A percentile compares a stretch with the other conserved stretches of the same genome.
Evolutionary conservation across 179 eudicot species (phyloP).

Genomic region (Spinacia oleracea): DNA sequence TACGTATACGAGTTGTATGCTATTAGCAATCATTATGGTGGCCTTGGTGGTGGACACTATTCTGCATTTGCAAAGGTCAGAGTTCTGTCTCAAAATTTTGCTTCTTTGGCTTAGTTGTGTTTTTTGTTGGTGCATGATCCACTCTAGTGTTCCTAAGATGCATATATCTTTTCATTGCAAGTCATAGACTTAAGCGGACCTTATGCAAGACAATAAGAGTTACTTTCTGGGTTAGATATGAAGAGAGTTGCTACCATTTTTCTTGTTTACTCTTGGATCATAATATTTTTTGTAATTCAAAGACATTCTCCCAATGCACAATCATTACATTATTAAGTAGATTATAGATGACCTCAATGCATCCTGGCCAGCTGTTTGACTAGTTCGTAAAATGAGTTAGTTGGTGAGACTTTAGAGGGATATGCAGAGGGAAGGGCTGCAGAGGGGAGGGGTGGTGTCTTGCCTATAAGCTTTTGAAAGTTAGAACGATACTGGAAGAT

Average conservation of each 20-base stretch:
- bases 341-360: background rate
- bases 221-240: background rate
- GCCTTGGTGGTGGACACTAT: slow-evolving; percentile 98
- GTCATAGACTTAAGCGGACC: background rate
- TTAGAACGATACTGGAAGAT: background rate
- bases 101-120: background rate
- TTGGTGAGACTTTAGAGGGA: background rate
- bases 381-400: background rate
- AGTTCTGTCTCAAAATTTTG: background rate
- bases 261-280: background rate
- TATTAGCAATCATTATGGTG: slow-evolving; percentile 97
- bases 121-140: slow-evolving; percentile 3
- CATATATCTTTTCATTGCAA: background rate
- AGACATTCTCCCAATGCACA: background rate
- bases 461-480: background rate
- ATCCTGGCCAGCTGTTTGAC: background rate
- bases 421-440: background rate
- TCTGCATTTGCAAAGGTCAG: slow-evolving; percentile 94
- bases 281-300: background rate
- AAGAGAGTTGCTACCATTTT: background rate
- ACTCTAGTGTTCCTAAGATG: background rate
- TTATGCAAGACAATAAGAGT: background rate
- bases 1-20: slow-evolving; percentile 83
- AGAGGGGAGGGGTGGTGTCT: background rate
- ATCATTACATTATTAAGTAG: background rate